Conservation (phyloP, 108 stramenopile genomes). For the Nitzschia sp. region DNA sequence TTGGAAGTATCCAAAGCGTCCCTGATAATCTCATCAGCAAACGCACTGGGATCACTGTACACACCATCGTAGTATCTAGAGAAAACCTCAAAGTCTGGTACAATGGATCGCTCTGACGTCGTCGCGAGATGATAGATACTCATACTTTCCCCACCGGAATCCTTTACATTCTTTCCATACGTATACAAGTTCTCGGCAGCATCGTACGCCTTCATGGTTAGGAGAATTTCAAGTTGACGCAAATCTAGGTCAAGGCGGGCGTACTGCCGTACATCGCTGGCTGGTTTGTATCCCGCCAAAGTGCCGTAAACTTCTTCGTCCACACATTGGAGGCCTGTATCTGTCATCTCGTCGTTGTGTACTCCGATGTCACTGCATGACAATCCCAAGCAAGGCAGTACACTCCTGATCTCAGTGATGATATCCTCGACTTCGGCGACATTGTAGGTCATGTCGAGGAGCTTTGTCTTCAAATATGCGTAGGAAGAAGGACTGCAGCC, state of each 20-base stretch:
- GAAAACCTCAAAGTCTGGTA: conserved; percentile 67
- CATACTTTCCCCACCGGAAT: conserved; percentile 23
- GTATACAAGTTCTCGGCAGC: conserved; percentile 67
- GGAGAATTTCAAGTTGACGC: conserved; percentile 59
- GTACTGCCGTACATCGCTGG: conserved; percentile 51
- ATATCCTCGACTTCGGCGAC: conserved; percentile 54
- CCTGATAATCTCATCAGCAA: conserved; percentile 68
- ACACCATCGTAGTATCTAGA: conserved; percentile 46
- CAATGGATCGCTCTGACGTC: conserved; percentile 51
- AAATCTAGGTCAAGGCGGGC: conserved; percentile 74
- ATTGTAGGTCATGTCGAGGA: conserved; percentile 42
- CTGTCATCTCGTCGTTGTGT: conserved; percentile 32
- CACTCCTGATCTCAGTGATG: conserved; percentile 43
- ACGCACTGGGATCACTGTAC: conserved; percentile 30
- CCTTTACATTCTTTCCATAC: conserved; percentile 53
- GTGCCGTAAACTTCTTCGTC: conserved; percentile 21
- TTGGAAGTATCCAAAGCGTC: conserved; percentile 29
- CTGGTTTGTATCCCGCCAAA: conserved; percentile 65
- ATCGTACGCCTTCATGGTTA: conserved; percentile 64
- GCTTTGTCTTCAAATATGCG: conserved; percentile 53
- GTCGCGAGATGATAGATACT: conserved; percentile 54
- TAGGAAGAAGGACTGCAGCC: conserved; percentile 53
- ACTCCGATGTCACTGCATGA: conserved; percentile 71
- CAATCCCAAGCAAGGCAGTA: conserved; percentile 73
- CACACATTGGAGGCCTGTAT: conserved; percentile 21